Conservation (phyloP, 306 rosid species). For the cucumber (Cucumis sativus) region Cucumber_9930_V3 NC_026659.2:29502001-29502500, state of each 20-base stretch:
- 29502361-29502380: slow-evolving; percentile 90
- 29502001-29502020: no score
- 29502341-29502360: slow-evolving; percentile 69
- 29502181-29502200: no score
- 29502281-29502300: not conserved
- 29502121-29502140: no score
- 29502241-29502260: no score
- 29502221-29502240: not conserved
- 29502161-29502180: no score
- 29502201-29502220: not conserved
- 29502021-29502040: no score
- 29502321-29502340: slow-evolving; percentile 71
- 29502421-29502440: slow-evolving; percentile 1
- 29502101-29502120: no score
- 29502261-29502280: not conserved
- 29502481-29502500: not conserved
- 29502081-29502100: no score
- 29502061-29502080: no score
- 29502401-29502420: slow-evolving; percentile 39
- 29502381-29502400: slow-evolving; percentile 92
- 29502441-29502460: not conserved
- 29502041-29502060: no score
- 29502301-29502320: slow-evolving; percentile 50
- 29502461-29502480: not conserved
- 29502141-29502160: no score